Conservation (phyloP, 2,329 filamentous ascomycete species). For the Penicillium verrucosum region DNA sequence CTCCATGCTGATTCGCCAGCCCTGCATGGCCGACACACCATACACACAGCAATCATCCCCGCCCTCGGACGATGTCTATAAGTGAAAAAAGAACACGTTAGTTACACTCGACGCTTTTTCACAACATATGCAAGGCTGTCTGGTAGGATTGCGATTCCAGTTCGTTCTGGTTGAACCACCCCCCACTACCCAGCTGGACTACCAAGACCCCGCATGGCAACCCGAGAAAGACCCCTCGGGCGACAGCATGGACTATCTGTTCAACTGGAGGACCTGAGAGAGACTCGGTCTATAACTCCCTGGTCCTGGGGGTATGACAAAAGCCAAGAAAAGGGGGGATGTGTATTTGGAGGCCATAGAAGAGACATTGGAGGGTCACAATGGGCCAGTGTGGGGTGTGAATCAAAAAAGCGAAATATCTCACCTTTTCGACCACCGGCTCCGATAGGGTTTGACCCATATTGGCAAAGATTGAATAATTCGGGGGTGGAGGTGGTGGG, state of each 20-base stretch:
- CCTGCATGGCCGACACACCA: slow-evolving; percentile 97
- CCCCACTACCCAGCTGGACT: slow-evolving; percentile 8
- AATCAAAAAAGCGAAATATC: slow-evolving; percentile 26
- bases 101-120: background rate
- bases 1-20: slow-evolving; percentile 99
- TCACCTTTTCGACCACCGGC: slow-evolving; percentile 98
- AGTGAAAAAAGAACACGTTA: slow-evolving; percentile 1
- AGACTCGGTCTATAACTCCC: background rate
- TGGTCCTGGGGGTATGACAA: background rate
- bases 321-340: background rate
- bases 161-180: background rate
- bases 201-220: slow-evolving; percentile 7
- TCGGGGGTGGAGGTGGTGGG: slow-evolving; percentile 13
- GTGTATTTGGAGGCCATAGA: background rate
- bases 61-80: slow-evolving; percentile 79
- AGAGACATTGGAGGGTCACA: background rate
- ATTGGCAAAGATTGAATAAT: slow-evolving; percentile 35
- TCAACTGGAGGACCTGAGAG: background rate
- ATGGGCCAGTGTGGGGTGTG: slow-evolving; percentile 26
- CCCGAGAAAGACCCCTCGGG: slow-evolving; percentile 4
- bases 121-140: background rate
- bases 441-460: slow-evolving; percentile 99
- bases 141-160: background rate
- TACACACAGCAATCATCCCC: slow-evolving; percentile 91
- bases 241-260: background rate